Base-by-base conservation (phyloP, 768 basidiomycete species). In the Candolleomyces efflorescens region DNA sequence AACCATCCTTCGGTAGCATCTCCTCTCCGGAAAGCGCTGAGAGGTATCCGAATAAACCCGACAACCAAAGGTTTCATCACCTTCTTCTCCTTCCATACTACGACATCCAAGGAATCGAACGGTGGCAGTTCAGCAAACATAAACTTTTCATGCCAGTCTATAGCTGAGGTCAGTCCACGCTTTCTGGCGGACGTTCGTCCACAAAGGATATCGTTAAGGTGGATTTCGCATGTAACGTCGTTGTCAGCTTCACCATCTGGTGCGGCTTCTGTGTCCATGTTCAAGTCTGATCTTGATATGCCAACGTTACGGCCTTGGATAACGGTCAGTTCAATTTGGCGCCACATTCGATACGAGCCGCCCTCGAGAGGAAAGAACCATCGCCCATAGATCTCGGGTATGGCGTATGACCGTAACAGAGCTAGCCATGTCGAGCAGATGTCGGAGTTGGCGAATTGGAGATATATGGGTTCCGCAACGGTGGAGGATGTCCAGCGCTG, bases 301-400 rank as follows among this genome's bases (percentile, higher is more conserved):
- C 89, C 88, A 32, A 94, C 75, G 64, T 86, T 85, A 41, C 90
- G 83, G 12, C 85, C 91, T 70, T 90, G 87, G 39, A 87, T 76
- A 55, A 92, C 77, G 27, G 82, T 81, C 23, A 94, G 74, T 60
- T 90, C 84, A 22, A 94, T 78, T 68, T 90, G 88, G 52, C 93
- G 80, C 89, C 90, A 94, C 82, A 94, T 89, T 55, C 92, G 85
- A 71, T 90, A 92, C 11, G 89, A 82, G 6, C 91, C 91, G 44
- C 87, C 89, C 59, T 86, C 85, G 52, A 70, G 65, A 20, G 82
- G 76, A 39, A 75, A 75, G 62, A 78, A 75, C 67, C 78, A 73
- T 62, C 78, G 76, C 36, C 87, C 90, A 66, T 92, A 90, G 55
- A 88, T 82, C 69, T 93, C 92, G 0, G 90, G 87, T 52, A 80